These are phyloP conservation scores for Tetragonia tetragonoides DNA, from an alignment of 148 eudicot species.

Conservation along the genomic window DNA sequence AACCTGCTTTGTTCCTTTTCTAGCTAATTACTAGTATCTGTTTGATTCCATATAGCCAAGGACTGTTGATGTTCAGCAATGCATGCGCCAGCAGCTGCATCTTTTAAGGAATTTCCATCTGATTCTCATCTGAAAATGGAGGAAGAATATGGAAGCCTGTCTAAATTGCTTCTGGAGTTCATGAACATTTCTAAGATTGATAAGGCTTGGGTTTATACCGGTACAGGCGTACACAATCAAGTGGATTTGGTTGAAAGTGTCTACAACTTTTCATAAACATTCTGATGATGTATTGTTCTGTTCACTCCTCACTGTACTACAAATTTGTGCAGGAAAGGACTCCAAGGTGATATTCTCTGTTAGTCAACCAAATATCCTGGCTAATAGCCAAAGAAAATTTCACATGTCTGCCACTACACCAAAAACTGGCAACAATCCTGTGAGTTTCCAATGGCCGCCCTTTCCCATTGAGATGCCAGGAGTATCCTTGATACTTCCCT, in stretches of 20 bases:
- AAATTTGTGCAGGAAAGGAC: conserved; percentile 36
- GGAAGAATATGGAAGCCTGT: conserved; percentile 53
- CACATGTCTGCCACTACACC: conserved; percentile 44
- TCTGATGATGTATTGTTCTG: not conserved
- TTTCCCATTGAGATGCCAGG: conserved; percentile 65
- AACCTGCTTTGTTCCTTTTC: not conserved
- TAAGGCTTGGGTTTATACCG: conserved; percentile 56
- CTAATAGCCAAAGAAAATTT: conserved; percentile 54
- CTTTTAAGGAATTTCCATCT: conserved; percentile 25
- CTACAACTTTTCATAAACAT: not conserved
- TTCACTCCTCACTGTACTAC: not conserved
- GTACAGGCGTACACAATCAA: conserved; percentile 5
- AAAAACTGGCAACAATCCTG: conserved; percentile 27
- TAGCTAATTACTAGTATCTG: not conserved
- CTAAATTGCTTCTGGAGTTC: conserved; percentile 59
- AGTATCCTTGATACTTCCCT: conserved; percentile 54
- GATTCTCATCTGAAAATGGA: conserved; percentile 34
- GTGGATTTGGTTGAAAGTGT: not conserved
- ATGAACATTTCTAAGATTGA: conserved; percentile 45
- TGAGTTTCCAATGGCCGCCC: conserved; percentile 61
- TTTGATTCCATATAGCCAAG: not conserved
- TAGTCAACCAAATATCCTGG: conserved; percentile 61
- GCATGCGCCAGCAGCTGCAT: conserved; percentile 32
- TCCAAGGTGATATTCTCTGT: conserved; percentile 54
- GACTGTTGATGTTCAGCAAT: conserved; percentile 17